phyloP scores from a whole-genome alignment of 2,329 filamentous ascomycete species.

The Alternaria sp. region DNA sequence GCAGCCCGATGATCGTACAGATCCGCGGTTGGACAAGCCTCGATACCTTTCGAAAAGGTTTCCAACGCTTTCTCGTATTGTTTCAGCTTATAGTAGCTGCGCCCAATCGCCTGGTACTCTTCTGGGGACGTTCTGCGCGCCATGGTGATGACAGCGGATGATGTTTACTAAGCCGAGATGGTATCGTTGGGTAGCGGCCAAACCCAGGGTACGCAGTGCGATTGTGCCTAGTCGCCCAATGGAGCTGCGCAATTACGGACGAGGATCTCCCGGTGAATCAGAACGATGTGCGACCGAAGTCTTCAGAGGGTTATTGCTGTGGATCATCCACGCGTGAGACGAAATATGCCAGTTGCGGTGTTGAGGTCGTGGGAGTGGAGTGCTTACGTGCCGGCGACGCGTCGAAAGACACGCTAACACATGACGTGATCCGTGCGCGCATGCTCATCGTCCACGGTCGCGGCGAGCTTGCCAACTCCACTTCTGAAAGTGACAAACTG shows the following conservation, averaged over 20 bases:
- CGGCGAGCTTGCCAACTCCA: background rate
- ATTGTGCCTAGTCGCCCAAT: background rate
- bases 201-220: background rate
- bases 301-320: background rate
- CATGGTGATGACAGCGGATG: constrained; percentile 21
- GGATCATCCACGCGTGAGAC: background rate
- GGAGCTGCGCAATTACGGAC: background rate
- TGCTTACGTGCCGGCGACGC: background rate
- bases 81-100: constrained; percentile 44
- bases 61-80: constrained; percentile 44
- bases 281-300: background rate
- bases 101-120: constrained; percentile 46
- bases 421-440: background rate
- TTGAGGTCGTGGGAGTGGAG: background rate
- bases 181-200: background rate
- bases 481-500: background rate
- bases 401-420: background rate
- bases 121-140: constrained; percentile 37
- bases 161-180: background rate
- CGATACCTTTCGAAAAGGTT: constrained; percentile 42
- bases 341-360: background rate
- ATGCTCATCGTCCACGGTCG: background rate
- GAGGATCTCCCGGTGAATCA: background rate
- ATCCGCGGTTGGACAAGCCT: constrained; percentile 30
- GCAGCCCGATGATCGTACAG: constrained; percentile 64